Evolutionary conservation across 768 basidiomycete genomes (phyloP), one percentile per base, ranked within the genome.

Genomic region (Tylopilus intermedius): DNA sequence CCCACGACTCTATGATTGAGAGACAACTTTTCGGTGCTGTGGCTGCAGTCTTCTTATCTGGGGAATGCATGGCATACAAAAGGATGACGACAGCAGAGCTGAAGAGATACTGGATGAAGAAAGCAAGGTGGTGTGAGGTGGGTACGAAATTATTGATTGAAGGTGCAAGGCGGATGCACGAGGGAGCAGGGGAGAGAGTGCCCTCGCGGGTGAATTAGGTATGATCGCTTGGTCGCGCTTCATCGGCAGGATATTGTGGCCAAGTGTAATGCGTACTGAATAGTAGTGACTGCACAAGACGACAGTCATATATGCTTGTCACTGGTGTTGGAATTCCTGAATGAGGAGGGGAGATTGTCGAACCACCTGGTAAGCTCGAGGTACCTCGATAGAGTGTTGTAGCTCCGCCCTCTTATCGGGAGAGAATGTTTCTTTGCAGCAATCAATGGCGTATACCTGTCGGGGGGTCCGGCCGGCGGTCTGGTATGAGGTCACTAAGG

Each of bases 201-300:
- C 91, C 65, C 88, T 91, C 22, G 78, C 75, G 2, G 85, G 85
- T 18, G 91, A 92, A 56, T 82, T 83, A 6, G 86, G 80, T 27
- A 80, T 79, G 21, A 83, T 74, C 9, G 80, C 76, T 61, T 84
- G 81, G 57, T 88, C 90, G 30, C 78, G 82, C 64, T 79, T 84
- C 46, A 90, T 83, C 9, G 90, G 91, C 8, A 93, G 74, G 60
- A 92, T 84, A 67, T 92, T 92, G 45, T 91, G 89, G 63, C 93
- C 91, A 45, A 93, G 80, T 5, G 90, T 90, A 4, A 88, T 90
- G 61, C 91, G 73, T 40, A 93, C 78, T 14, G 89, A 91, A 68
- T 94, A 94, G 63, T 92, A 93, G 64, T 92, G 89, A 60, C 88
- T 89, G 77, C 84, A 90, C 10, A 93, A 77, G 35, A 90, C 86